Conservation (phyloP, 495 filamentous ascomycete genomes). For the Endocarpon pusillum region DNA sequence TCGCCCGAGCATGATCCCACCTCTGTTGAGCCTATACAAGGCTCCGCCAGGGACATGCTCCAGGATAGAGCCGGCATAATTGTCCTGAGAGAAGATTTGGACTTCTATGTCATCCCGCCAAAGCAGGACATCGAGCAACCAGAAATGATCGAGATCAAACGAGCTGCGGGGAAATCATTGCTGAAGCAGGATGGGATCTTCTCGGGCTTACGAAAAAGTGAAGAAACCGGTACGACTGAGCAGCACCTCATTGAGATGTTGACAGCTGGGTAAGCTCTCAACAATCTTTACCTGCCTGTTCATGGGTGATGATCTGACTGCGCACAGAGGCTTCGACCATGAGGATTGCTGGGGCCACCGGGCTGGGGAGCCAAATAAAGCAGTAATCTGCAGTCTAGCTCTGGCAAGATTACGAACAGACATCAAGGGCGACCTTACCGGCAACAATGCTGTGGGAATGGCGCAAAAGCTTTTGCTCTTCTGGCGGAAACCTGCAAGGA, state of each 20-base stretch:
- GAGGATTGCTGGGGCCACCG: conserved; percentile 93
- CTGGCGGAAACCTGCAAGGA: conserved; percentile 89
- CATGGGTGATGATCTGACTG: conserved; percentile 8
- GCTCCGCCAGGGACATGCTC: conserved; percentile 57
- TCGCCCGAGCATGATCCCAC: conserved; percentile 45
- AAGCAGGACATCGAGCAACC: conserved; percentile 61
- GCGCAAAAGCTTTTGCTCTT: conserved; percentile 96
- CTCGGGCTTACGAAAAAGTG: conserved; percentile 81
- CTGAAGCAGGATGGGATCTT: conserved; percentile 92
- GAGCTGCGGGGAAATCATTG: conserved; percentile 73
- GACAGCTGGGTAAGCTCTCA: conserved; percentile 67
- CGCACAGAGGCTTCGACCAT: conserved; percentile 74
- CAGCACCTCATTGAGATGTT: conserved; percentile 99
- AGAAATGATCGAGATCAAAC: conserved; percentile 94
- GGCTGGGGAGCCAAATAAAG: conserved; percentile 90
- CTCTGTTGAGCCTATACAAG: conserved; percentile 48
- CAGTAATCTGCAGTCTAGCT: conserved; percentile 91
- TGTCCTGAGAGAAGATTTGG: conserved; percentile 86
- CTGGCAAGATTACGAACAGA: conserved; percentile 85
- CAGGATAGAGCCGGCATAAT: conserved; percentile 93
- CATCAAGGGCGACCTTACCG: conserved; percentile 60
- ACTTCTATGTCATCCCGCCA: conserved; percentile 96
- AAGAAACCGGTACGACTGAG: conserved; percentile 90
- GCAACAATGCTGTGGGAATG: conserved; percentile 83
- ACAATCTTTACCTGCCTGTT: conserved; percentile 5